Evolutionary conservation across 108 stramenopile species (phyloP).

Genomic region (Schizochytrium sp.): DNA sequence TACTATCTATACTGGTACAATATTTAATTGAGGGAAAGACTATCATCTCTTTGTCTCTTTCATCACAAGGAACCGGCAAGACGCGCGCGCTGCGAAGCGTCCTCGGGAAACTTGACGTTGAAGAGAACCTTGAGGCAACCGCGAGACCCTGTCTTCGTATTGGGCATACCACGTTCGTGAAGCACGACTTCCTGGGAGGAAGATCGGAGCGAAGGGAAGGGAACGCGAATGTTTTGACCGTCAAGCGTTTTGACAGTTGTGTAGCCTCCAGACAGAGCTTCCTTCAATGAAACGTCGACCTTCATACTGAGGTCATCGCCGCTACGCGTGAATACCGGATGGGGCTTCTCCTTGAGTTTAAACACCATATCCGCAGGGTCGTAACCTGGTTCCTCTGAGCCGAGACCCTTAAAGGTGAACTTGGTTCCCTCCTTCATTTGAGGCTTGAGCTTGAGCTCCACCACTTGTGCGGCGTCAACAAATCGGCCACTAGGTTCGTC

Average conservation of each 20-base stretch:
- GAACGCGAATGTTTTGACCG: not conserved
- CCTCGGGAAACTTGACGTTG: conserved; percentile 27
- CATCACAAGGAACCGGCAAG: not conserved
- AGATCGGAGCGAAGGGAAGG: not conserved
- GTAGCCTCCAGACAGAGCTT: conserved; percentile 64
- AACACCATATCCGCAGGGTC: conserved; percentile 93
- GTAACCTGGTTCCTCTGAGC: conserved; percentile 88
- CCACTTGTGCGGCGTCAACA: conserved; percentile 73
- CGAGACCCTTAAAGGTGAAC: conserved; percentile 84
- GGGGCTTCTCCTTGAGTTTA: conserved; percentile 92
- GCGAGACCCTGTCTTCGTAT: not conserved
- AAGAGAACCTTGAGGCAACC: conserved; percentile 17
- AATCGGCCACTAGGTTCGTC: conserved; percentile 69
- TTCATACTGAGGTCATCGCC: conserved; percentile 86
- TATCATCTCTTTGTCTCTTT: too few species aligned
- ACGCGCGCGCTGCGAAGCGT: not conserved
- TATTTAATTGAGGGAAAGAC: too few species aligned
- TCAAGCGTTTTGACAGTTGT: not conserved
- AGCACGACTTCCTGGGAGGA: not conserved
- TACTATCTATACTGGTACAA: too few species aligned
- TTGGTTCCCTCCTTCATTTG: conserved; percentile 88
- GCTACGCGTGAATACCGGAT: conserved; percentile 87
- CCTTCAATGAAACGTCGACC: conserved; percentile 77
- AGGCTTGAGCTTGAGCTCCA: conserved; percentile 92
- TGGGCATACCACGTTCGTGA: not conserved